Evolutionary conservation across 768 basidiomycete species (phyloP), one percentile per base, ranked within the genome.

Genomic region (Heimioporus sp.): DNA sequence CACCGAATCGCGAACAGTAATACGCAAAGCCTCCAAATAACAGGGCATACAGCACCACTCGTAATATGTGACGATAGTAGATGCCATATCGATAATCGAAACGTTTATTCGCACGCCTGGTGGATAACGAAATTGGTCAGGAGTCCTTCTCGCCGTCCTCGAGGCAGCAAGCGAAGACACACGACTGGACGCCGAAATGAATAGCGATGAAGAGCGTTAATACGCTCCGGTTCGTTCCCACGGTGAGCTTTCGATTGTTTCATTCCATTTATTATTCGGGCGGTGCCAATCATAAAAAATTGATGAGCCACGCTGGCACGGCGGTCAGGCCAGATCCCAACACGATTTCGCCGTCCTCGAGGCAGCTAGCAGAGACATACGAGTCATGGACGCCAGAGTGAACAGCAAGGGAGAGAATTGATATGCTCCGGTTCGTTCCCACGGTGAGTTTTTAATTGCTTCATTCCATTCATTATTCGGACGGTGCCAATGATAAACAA

Each of bases 381-480:
- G 16, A 16, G 35, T 12, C 12, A 50, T 43, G 54, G 51, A 56
- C 48, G 52, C 54, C 39, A 13, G 20, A 41, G 40, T 49, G 52
- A 51, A 56, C 24, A 28, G 24, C 24, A 28, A 28, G 24, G 24
- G 24, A 28, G 24, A 28, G 24, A 4, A 28, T 28, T 7, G 24
- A 52, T 53, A 44, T 45, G 46, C 54, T 60, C 51, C 9, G 39
- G 20, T 2, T 34, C 17, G 4, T 57, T 68, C 62, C 39, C 65
- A 67, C 65, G 67, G 67, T 67, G 55, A 65, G 67, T 65, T 66
- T 64, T 64, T 55, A 57, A 57, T 62, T 66, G 58, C 65, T 28
- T 57, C 61, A 55, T 62, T 68, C 50, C 63, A 54, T 53, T 57
- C 48, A 53, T 52, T 60, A 51, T 58, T 62, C 48, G 24, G 54